Conservation (phyloP, 352 stramenopile genomes). For the Phytopythium vexans region DNA sequence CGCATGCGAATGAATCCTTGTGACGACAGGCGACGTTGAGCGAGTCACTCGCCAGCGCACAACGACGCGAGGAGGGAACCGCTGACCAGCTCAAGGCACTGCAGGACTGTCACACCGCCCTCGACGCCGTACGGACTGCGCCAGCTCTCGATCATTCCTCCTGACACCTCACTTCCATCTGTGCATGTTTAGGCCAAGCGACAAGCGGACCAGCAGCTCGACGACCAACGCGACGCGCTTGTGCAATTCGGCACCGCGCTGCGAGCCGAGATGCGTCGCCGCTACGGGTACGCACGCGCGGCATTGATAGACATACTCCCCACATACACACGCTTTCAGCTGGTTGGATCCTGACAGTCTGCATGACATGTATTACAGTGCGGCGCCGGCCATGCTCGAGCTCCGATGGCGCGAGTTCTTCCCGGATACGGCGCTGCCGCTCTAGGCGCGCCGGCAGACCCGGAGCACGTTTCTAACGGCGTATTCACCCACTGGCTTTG, state of each 20-base stretch:
- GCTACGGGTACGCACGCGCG: slow-evolving; percentile 41
- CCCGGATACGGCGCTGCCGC: slow-evolving; percentile 11
- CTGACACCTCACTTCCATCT: neutral
- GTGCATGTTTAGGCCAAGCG: slow-evolving; percentile 16
- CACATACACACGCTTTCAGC: slow-evolving; percentile 3
- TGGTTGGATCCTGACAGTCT: neutral
- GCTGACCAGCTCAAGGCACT: neutral
- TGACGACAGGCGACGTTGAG: neutral
- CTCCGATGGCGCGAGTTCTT: slow-evolving; percentile 57
- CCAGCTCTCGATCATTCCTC: neutral
- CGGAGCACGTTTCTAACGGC: slow-evolving; percentile 3
- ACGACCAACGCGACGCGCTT: slow-evolving; percentile 21
- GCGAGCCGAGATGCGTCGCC: slow-evolving; percentile 44
- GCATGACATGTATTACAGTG: slow-evolving; percentile 12
- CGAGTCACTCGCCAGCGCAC: neutral
- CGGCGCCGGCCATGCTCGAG: slow-evolving; percentile 48
- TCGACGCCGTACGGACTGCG: neutral
- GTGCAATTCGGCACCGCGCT: slow-evolving; percentile 56
- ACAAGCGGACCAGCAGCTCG: slow-evolving; percentile 22
- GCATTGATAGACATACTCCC: neutral
- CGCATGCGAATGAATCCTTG: neutral
- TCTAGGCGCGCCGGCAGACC: neutral
- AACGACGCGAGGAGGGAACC: neutral
- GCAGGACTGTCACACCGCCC: neutral
- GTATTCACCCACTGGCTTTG: neutral